phyloP scores from a whole-genome alignment of 1,284 basidiomycete species.

The Pseudozyma thailandica region DNA sequence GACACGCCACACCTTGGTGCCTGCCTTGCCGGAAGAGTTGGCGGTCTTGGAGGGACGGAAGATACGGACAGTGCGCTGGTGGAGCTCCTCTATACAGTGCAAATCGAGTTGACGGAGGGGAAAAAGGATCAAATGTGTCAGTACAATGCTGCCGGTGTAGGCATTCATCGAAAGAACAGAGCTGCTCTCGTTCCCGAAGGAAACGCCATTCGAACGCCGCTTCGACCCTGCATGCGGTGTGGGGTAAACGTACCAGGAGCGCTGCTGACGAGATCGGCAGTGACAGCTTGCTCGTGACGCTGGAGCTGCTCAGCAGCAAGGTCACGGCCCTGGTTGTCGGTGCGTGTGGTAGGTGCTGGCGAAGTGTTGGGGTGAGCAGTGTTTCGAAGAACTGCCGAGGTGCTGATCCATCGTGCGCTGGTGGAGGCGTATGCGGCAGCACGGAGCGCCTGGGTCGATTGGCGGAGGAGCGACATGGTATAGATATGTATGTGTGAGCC shows the following conservation, averaged over 20 bases:
- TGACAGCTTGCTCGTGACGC: conserved; percentile 42
- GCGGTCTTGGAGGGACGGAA: conserved; percentile 93
- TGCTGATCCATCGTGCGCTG: conserved; percentile 43
- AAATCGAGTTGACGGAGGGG: background rate
- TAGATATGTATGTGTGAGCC: conserved; percentile 5
- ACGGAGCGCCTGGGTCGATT: conserved; percentile 45
- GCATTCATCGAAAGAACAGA: background rate
- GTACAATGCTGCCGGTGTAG: background rate
- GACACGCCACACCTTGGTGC: conserved; percentile 89
- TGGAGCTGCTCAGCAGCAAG: conserved; percentile 56
- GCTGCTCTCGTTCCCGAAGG: background rate
- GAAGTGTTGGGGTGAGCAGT: conserved; percentile 35
- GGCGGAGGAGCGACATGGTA: conserved; percentile 36
- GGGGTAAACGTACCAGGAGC: conserved; percentile 54
- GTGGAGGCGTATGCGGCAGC: conserved; percentile 30
- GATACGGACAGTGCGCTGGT: conserved; percentile 87
- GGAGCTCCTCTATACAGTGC: conserved; percentile 78
- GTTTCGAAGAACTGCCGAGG: conserved; percentile 34
- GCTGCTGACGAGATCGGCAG: conserved; percentile 55
- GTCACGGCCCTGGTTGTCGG: conserved; percentile 42
- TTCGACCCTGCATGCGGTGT: background rate
- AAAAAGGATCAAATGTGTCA: background rate
- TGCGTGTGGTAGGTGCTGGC: conserved; percentile 32
- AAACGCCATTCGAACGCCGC: background rate
- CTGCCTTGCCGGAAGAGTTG: conserved; percentile 89